These are phyloP conservation scores for Xylariales sp. DNA, from an alignment of 2,329 filamentous ascomycete species.

Conservation along the genomic window DNA sequence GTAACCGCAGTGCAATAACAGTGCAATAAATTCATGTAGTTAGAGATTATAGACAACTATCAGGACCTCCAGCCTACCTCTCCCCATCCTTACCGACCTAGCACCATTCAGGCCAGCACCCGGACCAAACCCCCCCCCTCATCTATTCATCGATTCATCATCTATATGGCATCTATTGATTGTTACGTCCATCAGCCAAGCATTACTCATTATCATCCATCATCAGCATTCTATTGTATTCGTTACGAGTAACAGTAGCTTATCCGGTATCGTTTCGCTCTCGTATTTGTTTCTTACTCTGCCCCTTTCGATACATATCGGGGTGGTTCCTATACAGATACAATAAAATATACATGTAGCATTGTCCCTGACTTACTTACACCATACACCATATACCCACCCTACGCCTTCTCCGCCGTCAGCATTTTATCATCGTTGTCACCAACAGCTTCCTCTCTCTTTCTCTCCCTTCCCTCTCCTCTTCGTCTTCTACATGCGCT, in stretches of 20 bases:
- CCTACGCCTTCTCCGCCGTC: not conserved
- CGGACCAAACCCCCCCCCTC: too few relatives aligned
- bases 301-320: not conserved
- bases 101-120: too few relatives aligned
- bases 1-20: too few relatives aligned
- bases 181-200: not conserved
- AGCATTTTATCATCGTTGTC: slow-evolving; percentile 15
- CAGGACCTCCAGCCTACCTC: too few relatives aligned
- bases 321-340: too few relatives aligned
- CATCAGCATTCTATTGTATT: not conserved
- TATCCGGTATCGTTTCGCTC: not conserved
- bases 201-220: not conserved
- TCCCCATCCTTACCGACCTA: too few relatives aligned
- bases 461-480: not conserved
- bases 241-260: not conserved
- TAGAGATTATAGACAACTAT: too few relatives aligned
- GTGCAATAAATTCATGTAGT: too few relatives aligned
- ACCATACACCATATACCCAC: too few relatives aligned
- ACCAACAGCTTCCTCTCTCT: not conserved
- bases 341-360: too few relatives aligned
- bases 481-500: not conserved
- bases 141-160: too few relatives aligned
- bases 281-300: not conserved
- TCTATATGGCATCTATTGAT: too few relatives aligned
- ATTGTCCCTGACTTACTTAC: not conserved